These are phyloP conservation scores for Pythium sp. DNA, from an alignment of 352 stramenopile genomes.

Conservation along the genomic window DNA sequence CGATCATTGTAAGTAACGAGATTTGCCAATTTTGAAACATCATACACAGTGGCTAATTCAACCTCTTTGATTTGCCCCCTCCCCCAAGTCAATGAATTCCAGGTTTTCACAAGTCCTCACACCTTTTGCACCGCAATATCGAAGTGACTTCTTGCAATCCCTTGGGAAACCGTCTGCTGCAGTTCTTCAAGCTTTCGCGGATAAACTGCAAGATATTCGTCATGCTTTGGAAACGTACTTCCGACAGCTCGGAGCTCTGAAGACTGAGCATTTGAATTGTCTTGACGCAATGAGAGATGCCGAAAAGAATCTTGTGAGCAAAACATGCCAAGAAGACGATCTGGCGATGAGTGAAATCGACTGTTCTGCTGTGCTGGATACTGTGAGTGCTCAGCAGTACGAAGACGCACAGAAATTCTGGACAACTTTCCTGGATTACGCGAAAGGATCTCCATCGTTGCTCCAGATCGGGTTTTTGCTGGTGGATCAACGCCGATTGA, in stretches of 20 bases:
- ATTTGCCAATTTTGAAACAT: too few species aligned
- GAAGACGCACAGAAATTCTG: constrained; percentile 41
- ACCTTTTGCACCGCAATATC: constrained; percentile 32
- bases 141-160: constrained; percentile 20
- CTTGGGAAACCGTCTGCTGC: constrained; percentile 30
- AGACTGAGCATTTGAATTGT: constrained; percentile 35
- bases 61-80: background rate
- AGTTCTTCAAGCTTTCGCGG: constrained; percentile 22
- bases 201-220: constrained; percentile 24
- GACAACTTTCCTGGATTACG: constrained; percentile 36
- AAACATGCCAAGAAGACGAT: constrained; percentile 16
- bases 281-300: constrained; percentile 11
- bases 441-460: constrained; percentile 21
- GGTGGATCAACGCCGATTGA: constrained; percentile 46
- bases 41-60: background rate
- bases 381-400: constrained; percentile 29
- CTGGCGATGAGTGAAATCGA: constrained; percentile 14
- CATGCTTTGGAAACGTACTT: constrained; percentile 30
- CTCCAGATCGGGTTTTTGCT: constrained; percentile 54
- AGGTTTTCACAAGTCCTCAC: constrained; percentile 34
- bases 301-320: constrained; percentile 11
- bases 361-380: background rate
- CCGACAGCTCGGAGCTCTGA: constrained; percentile 27
- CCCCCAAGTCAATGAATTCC: constrained; percentile 22
- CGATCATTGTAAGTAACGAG: constrained; percentile 29